A percentile compares a stretch with the other conserved stretches of the same genome.
These are phyloP conservation scores for Anisodus acutangulus DNA, from an alignment of 257 asterid species.

Conservation along the genomic window DNA sequence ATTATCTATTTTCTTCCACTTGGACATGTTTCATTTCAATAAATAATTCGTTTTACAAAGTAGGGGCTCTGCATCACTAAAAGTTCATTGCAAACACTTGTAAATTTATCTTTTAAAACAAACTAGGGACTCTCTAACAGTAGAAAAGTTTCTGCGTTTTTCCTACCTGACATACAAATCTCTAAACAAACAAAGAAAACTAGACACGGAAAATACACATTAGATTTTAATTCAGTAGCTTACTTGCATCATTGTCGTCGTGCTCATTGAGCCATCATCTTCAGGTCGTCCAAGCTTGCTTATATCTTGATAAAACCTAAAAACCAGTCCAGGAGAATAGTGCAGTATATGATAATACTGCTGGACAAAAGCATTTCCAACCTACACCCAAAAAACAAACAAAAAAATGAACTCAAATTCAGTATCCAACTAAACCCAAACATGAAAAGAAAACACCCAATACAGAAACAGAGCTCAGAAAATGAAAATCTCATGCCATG, in stretches of 20 bases:
- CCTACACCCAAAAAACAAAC: slow-evolving; percentile 45
- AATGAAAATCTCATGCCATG: background rate
- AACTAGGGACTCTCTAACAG: background rate
- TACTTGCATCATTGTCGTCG: slow-evolving; percentile 87
- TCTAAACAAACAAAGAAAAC: background rate
- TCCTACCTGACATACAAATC: background rate
- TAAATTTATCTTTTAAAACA: background rate
- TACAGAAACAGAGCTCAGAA: slow-evolving; percentile 13
- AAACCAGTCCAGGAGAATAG: slow-evolving; percentile 74
- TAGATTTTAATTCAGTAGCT: slow-evolving; percentile 31
- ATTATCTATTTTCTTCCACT: background rate
- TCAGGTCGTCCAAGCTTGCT: slow-evolving; percentile 92
- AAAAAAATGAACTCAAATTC: background rate
- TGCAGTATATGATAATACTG: slow-evolving; percentile 88
- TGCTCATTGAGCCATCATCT: slow-evolving; percentile 72
- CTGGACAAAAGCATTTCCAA: slow-evolving; percentile 86
- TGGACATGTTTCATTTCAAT: background rate
- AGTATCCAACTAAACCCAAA: background rate
- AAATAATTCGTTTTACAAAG: background rate
- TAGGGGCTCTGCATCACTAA: background rate
- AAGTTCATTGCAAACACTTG: background rate
- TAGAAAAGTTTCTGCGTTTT: background rate
- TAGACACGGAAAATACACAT: background rate
- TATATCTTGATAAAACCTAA: slow-evolving; percentile 76
- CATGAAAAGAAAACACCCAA: background rate